Base-by-base conservation (phyloP, 306 rosid species). In the Amphicarpaea edgeworthii region DNA sequence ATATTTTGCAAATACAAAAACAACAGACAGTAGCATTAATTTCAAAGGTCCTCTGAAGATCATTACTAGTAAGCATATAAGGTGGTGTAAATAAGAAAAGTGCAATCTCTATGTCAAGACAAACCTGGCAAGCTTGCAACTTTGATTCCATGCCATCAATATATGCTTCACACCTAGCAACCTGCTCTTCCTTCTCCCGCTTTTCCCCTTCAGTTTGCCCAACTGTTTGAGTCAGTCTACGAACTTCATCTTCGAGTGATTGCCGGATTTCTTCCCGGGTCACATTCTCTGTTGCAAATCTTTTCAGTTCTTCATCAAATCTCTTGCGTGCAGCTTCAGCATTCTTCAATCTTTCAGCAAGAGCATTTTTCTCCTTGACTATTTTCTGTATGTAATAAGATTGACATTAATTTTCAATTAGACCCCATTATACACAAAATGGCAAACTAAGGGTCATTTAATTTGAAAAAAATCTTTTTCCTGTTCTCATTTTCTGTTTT, bases 121-220 rank as follows among this genome's bases (percentile, higher is more conserved):
- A 73, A 84, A 96, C 99, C 98, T 92, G 96, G 89, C 96, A 96
- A 55, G 96, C 93, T 81, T 90, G 99, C 86, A 92, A 87, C 84
- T 92, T 92, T 10, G 98, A 87, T 83, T 96, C 98, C 99, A 96
- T 96, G 87, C 91, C 97, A 82, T 96, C 97, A 80, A 96, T 96
- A 81, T 88, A 96, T 41, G 91, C 97, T 86, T 96, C 99, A 72
- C 96, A 96, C 79, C 98, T 90, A 70, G 96, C 90, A 84, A 96
- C 88, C 81, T 96, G 99, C 79, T 92, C 93, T 75, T 96, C 99
- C 89, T 96, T 96, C 82, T 92, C 99, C 77, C 93, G 80, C 81
- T 92, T 96, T 78, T 92, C 98, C 83, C 93, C 98, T 87, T 90
- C 96, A 5, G 97, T 92, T 82, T 96, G 98, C 60, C 96, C 98